Conservation (phyloP, 495 filamentous ascomycete species). For the Penicillium soppii region DNA sequence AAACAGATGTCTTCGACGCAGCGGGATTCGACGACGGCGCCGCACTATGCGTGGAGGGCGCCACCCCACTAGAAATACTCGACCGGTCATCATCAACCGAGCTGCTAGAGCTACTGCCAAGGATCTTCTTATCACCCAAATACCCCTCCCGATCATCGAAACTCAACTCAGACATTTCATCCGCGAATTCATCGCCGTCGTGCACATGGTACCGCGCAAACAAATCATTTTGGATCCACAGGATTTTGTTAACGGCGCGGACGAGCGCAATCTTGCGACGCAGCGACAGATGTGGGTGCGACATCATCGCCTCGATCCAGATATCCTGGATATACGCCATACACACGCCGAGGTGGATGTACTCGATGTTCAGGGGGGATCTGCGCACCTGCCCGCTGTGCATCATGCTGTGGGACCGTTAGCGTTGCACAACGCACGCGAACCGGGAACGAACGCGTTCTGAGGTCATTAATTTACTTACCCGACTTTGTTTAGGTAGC, state of each 20-base stretch:
- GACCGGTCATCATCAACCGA: conserved; percentile 35
- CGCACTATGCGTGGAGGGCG: conserved; percentile 16
- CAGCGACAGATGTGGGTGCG: conserved; percentile 61
- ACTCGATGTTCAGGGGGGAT: conserved; percentile 70
- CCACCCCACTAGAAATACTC: conserved; percentile 28
- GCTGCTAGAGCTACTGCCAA: conserved; percentile 34
- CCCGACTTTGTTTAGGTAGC: conserved; percentile 78
- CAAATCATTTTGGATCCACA: conserved; percentile 79
- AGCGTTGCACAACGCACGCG: not conserved
- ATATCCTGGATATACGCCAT: conserved; percentile 72
- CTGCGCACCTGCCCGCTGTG: conserved; percentile 63
- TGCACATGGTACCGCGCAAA: conserved; percentile 73
- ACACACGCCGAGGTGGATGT: conserved; percentile 68
- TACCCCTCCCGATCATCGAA: conserved; percentile 63
- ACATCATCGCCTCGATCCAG: conserved; percentile 71
- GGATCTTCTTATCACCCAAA: conserved; percentile 48
- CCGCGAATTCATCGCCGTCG: conserved; percentile 69
- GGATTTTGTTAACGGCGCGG: conserved; percentile 60
- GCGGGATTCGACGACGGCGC: conserved; percentile 14
- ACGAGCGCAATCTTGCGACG: conserved; percentile 65
- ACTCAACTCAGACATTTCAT: conserved; percentile 52
- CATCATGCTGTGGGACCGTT: conserved; percentile 54
- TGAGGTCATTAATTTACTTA: too few relatives aligned
- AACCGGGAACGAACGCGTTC: not conserved
- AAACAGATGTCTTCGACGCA: conserved; percentile 17